A percentile compares a stretch with the other conserved stretches of the same genome.
Evolutionary conservation across 1,139 yeast genomes (phyloP).

Genomic region (Suhomyces terraborum): DNA sequence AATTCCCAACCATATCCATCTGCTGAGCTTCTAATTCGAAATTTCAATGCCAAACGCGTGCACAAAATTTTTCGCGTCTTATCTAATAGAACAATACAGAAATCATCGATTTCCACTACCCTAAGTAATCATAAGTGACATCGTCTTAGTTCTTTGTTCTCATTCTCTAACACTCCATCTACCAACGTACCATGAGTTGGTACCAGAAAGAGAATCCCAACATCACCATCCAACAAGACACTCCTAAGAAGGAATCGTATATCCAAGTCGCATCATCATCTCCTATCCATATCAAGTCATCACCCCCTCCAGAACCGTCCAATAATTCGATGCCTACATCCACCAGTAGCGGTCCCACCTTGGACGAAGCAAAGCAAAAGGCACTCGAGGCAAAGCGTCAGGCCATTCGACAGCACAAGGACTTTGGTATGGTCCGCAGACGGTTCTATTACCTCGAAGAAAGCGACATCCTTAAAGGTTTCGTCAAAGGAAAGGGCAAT

Average conservation of each 20-base stretch:
- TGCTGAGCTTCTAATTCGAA: too few species aligned
- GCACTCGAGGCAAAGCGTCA: constrained; percentile 41
- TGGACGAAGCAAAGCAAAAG: constrained; percentile 29
- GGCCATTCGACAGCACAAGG: constrained; percentile 43
- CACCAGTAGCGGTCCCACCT: neutral
- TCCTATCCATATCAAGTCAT: constrained; percentile 20
- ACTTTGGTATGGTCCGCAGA: constrained; percentile 52
- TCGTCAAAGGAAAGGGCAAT: constrained; percentile 60
- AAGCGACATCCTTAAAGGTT: constrained; percentile 59
- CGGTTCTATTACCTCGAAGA: constrained; percentile 49
- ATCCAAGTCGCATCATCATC: constrained; percentile 22
- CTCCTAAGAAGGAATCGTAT: constrained; percentile 13
- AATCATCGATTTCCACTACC: constrained; percentile 1
- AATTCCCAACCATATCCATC: too few species aligned
- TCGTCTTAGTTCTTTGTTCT: too few species aligned
- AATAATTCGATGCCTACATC: neutral
- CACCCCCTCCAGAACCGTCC: constrained; percentile 14
- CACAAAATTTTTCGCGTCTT: constrained; percentile 7
- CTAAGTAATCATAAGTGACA: too few species aligned
- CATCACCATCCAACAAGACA: constrained; percentile 4
- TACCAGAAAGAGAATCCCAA: constrained; percentile 28
- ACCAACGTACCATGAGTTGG: constrained; percentile 43
- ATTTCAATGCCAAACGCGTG: too few species aligned
- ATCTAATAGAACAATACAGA: neutral
- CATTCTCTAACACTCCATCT: too few species aligned